Evolutionary conservation across 108 stramenopile species (phyloP), one percentile per base, ranked within the genome.

Genomic region (Nannochloropsis gaditana): DNA sequence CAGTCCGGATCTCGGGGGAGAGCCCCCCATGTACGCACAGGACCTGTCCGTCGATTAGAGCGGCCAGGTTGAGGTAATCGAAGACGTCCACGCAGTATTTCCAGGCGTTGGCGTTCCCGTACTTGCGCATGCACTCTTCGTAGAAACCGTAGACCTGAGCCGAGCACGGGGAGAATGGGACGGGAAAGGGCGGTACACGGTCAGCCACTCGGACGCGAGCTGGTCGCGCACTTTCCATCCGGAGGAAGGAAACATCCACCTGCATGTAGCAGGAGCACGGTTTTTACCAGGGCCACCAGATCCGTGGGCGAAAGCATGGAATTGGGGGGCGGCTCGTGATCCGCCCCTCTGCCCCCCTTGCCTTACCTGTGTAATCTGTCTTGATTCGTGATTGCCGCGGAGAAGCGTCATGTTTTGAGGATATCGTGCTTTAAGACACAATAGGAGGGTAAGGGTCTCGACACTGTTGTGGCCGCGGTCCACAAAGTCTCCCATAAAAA

Each of bases 91-190:
- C 96, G 88, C 97, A 99, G 80, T 95, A 89, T 88, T 97, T 96
- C 97, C 97, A 99, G 43, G 98, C 96, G 87, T 96, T 97, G 43
- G 96, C 97, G 85, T 91, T 93, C 9, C 97, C 98, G 86, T 99
- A 98, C 90, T 99, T 99, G 86, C 97, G 93, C 43, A 98, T 93
- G 90, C 97, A 98, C 92, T 99, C 98, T 83, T 98, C 98, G 89
- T 98, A 98, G 90, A 99, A 99, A 21, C 98, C 98, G 90, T 99
- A 99, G 43, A 98, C 96, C 93, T 98, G 96, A 1, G 11, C 9
- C 43, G 11, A 9, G 41, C 21, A 41, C 5, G 19, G 80, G 21
- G 31, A 42, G 80, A 41, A 42, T 5, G 80, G 80, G 41, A n/a
- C 19, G 8, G n/a, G 4, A n/a, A n/a, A 73, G 59, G 8, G 8